Conservation (phyloP, 2,329 filamentous ascomycete species). For the Pezicula radicicola region DNA sequence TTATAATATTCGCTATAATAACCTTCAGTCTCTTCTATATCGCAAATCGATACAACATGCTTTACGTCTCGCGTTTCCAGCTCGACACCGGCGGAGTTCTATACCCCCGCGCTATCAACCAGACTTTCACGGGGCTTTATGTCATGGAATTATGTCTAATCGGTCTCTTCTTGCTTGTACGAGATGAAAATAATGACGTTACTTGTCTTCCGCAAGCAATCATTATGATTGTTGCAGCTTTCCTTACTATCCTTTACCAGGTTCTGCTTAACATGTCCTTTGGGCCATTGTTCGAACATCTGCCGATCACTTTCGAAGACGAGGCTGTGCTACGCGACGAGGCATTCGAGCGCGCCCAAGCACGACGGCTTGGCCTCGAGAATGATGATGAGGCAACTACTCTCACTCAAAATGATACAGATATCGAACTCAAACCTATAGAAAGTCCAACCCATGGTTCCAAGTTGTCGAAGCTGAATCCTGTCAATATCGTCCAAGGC, state of each 20-base stretch:
- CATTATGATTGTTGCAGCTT: constrained; percentile 73
- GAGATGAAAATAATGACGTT: constrained; percentile 48
- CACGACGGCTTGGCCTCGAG: constrained; percentile 62
- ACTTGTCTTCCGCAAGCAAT: constrained; percentile 75
- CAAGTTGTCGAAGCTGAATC: constrained; percentile 23
- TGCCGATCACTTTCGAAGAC: constrained; percentile 94
- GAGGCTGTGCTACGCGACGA: constrained; percentile 90
- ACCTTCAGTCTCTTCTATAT: constrained; percentile 92
- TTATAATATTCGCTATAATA: constrained; percentile 88
- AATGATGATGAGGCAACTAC: constrained; percentile 37
- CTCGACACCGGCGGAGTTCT: constrained; percentile 90
- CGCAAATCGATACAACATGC: constrained; percentile 92
- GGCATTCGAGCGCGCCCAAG: constrained; percentile 79
- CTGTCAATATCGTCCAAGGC: constrained; percentile 22
- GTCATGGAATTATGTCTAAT: constrained; percentile 90
- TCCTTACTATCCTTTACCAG: constrained; percentile 76
- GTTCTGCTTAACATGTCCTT: constrained; percentile 79
- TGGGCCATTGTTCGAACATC: constrained; percentile 77
- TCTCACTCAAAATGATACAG: constrained; percentile 18
- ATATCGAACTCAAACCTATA: constrained; percentile 46
- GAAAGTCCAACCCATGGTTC: constrained; percentile 24
- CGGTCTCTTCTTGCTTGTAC: constrained; percentile 81
- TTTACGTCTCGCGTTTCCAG: constrained; percentile 88
- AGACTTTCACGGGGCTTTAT: constrained; percentile 92
- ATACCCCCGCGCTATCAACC: constrained; percentile 90